phyloP scores from a whole-genome alignment of 257 asterid species.

The Phtheirospermum japonicum region DNA sequence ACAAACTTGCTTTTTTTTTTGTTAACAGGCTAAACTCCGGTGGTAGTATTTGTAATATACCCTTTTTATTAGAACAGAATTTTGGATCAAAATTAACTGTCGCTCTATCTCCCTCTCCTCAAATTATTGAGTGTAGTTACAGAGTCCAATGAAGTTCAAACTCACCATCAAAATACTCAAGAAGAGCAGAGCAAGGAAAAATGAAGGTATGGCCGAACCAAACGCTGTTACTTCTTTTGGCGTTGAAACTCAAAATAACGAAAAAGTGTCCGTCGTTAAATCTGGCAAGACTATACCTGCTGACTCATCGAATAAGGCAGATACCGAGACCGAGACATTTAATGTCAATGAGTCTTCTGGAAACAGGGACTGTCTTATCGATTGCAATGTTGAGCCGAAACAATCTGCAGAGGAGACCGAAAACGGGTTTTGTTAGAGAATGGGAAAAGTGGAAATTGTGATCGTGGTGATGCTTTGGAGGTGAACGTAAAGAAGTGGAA shows the following conservation, averaged over 20 bases:
- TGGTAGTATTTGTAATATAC: neutral
- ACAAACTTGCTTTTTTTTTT: no score
- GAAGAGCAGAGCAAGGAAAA: constrained; percentile 25
- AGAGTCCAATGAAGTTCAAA: constrained; percentile 29
- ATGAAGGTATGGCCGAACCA: constrained; percentile 10
- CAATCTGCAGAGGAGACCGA: constrained; percentile 26
- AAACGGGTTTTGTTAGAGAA: constrained; percentile 4
- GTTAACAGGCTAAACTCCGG: neutral
- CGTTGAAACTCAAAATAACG: constrained; percentile 5
- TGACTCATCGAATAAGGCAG: constrained; percentile 21
- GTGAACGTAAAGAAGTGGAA: constrained; percentile 5
- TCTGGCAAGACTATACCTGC: constrained; percentile 20
- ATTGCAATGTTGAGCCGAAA: constrained; percentile 30
- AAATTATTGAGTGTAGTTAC: constrained; percentile 26
- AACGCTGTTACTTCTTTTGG: constrained; percentile 19
- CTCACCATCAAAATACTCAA: constrained; percentile 25
- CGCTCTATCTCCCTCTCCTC: neutral
- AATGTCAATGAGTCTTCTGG: constrained; percentile 11
- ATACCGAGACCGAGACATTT: neutral
- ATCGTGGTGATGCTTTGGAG: neutral
- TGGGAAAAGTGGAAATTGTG: constrained; percentile 23
- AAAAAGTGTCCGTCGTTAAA: constrained; percentile 25
- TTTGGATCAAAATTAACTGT: neutral
- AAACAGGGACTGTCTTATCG: constrained; percentile 8
- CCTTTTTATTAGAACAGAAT: neutral